Evolutionary conservation across 495 filamentous ascomycete species (phyloP), one percentile per base, ranked within the genome.

Genomic region (Patellaria atrata): DNA sequence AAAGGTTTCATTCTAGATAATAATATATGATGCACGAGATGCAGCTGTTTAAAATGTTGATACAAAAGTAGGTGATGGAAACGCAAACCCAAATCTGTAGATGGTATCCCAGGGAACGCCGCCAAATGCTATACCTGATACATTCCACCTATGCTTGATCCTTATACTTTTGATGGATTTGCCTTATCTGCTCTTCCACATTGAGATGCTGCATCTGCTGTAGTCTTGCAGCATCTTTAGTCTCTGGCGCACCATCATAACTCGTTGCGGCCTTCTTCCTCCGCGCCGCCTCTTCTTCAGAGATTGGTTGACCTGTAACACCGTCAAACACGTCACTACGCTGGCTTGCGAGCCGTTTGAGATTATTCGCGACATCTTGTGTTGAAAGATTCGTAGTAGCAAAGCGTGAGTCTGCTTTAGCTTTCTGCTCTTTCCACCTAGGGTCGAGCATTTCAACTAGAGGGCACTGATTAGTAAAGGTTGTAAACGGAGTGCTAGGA

Each of bases 331-430:
- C 67, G 52, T 97, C 89, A 42, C 68, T 77, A 21, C 89, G 72
- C 51, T 92, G 83, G 34, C 77, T 83, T n/a, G 87, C 84, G 19
- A 96, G 68, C n/a, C 89, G 81, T 61, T 96, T 96, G 41, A 97
- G 67, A 49, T 97, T 96, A 52, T 79, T 81, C 39, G 84, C 86
- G 17, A 91, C 86, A 46, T 94, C 86, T 21, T 65, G 66, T 11
- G 82, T 92, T 3, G 75, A 80, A 3, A 97, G 61, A 42, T 93
- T 94, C 18, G 85, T 93, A 0, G 82, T 85, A 5, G 82, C 71
- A 45, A 72, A 82, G 37, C 89, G 72, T 8, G 78, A 73, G 15
- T 92, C 83, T 9, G 79, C 72, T 50, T 92, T 91, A 40, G 79
- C 80, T 33, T 81, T 79, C 54, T 96, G 84, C 52, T 94, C 84